Evolutionary conservation across 306 rosid species (phyloP).

Genomic region (Quercus aquifolioides): DNA sequence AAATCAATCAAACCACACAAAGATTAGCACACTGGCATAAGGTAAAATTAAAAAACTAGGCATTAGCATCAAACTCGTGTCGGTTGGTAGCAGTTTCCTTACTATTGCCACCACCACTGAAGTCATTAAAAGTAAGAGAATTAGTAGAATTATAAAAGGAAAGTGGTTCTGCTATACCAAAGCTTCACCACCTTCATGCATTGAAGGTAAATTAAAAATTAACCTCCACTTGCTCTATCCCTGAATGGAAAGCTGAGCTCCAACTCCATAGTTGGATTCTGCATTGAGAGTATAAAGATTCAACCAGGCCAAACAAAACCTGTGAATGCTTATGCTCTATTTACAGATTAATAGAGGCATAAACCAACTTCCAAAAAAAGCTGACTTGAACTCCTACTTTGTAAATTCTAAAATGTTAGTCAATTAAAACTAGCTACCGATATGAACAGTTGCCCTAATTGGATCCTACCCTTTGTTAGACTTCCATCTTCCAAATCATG

Average conservation of each 20-base stretch:
- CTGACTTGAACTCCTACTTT: conserved; percentile 49
- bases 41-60: conserved; percentile 22
- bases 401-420: conserved; percentile 60
- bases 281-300: conserved; percentile 83
- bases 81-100: conserved; percentile 45
- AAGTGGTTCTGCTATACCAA: conserved; percentile 43
- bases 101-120: conserved; percentile 50
- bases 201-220: conserved; percentile 73
- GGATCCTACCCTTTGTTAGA: conserved; percentile 42
- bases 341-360: conserved; percentile 83
- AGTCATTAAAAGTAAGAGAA: conserved; percentile 24
- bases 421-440: conserved; percentile 57
- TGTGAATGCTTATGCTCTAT: conserved; percentile 87
- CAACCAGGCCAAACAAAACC: conserved; percentile 57
- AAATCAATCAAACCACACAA: conserved; percentile 9
- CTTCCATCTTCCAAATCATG: conserved; percentile 81
- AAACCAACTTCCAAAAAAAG: conserved; percentile 46
- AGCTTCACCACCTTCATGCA: conserved; percentile 50
- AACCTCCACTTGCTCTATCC: conserved; percentile 96
- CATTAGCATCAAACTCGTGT: conserved; percentile 45
- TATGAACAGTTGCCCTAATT: conserved; percentile 80
- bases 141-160: conserved; percentile 42
- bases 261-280: conserved; percentile 91
- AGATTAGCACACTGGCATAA: conserved; percentile 23
- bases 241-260: conserved; percentile 79